Percentiles rank a stretch among this genome's conserved stretches.
These are phyloP conservation scores for Cydonia oblonga DNA, from an alignment of 331 rosid species.

Conservation along the genomic window DNA sequence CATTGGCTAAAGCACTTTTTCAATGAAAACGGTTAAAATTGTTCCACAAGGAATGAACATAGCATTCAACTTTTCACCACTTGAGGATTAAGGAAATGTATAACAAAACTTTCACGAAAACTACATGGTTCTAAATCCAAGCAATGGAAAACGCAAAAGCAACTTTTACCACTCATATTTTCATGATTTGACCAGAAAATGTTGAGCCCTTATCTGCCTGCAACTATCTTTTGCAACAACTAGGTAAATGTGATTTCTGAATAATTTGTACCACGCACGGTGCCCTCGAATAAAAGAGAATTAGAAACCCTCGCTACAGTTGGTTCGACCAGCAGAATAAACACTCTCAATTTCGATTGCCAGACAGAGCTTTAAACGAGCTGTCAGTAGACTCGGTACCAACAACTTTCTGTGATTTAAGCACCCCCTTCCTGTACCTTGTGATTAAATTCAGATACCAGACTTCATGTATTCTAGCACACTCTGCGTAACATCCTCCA, in stretches of 20 bases:
- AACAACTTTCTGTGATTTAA: neutral
- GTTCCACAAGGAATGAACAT: too few relatives aligned
- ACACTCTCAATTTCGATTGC: neutral
- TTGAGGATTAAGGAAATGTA: neutral
- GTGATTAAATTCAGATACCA: constrained; percentile 4
- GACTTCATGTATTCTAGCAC: constrained; percentile 68
- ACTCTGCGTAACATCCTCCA: constrained; percentile 61
- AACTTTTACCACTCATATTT: neutral
- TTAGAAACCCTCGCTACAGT: too few relatives aligned
- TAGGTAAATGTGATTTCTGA: neutral
- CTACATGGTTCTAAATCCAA: neutral
- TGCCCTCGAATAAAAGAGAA: neutral
- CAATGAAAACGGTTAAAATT: too few relatives aligned
- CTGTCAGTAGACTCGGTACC: neutral
- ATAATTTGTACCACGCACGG: neutral
- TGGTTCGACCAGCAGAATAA: neutral
- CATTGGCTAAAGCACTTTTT: too few relatives aligned
- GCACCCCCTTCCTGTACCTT: neutral
- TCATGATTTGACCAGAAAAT: too few relatives aligned
- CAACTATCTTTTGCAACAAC: neutral
- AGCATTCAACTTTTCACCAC: too few relatives aligned
- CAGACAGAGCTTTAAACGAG: neutral
- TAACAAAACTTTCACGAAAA: neutral
- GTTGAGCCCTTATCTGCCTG: too few relatives aligned
- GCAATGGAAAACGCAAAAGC: neutral